A percentile compares a stretch with the other conserved stretches of the same genome.
Evolutionary conservation across 495 filamentous ascomycete genomes (phyloP).

Genomic region (Annulohypoxylon moriforme): DNA sequence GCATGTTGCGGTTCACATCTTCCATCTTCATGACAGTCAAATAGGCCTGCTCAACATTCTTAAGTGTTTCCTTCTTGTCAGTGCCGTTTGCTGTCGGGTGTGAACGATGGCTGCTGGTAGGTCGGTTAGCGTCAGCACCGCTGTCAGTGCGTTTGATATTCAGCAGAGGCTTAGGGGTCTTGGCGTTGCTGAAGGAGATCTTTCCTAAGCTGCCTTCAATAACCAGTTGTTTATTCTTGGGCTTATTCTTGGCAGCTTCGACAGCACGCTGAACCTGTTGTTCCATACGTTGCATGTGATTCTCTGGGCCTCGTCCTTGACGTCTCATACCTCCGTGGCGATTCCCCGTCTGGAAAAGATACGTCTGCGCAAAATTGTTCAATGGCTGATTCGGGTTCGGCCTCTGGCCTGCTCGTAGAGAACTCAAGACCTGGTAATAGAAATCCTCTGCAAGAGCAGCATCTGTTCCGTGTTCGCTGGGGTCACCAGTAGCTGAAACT

Average conservation of each 20-base stretch:
- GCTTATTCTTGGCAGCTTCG: constrained; percentile 94
- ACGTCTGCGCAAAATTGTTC: constrained; percentile 97
- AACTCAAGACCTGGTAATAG: constrained; percentile 96
- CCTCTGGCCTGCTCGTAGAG: constrained; percentile 87
- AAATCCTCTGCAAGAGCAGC: constrained; percentile 90
- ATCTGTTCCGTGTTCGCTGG: constrained; percentile 81
- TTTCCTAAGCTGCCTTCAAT: constrained; percentile 98
- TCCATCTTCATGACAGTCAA: constrained; percentile 89
- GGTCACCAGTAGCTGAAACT: constrained; percentile 87
- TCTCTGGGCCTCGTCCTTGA: constrained; percentile 83
- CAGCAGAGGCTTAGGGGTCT: constrained; percentile 91
- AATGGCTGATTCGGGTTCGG: constrained; percentile 91
- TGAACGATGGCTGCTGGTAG: constrained; percentile 62
- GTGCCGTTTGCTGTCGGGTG: constrained; percentile 60
- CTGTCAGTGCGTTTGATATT: constrained; percentile 93
- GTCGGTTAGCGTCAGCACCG: constrained; percentile 61
- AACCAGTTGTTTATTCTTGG: constrained; percentile 97
- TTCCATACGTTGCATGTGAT: constrained; percentile 98
- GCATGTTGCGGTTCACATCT: constrained; percentile 91
- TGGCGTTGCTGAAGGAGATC: constrained; percentile 98
- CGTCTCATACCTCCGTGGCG: constrained; percentile 77
- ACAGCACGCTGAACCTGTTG: constrained; percentile 98
- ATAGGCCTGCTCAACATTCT: constrained; percentile 89
- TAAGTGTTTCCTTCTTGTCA: constrained; percentile 84
- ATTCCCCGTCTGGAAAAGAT: constrained; percentile 90